These are phyloP conservation scores for Claviceps sorghi DNA, from an alignment of 2,329 filamentous ascomycete species.

Conservation along the genomic window DNA sequence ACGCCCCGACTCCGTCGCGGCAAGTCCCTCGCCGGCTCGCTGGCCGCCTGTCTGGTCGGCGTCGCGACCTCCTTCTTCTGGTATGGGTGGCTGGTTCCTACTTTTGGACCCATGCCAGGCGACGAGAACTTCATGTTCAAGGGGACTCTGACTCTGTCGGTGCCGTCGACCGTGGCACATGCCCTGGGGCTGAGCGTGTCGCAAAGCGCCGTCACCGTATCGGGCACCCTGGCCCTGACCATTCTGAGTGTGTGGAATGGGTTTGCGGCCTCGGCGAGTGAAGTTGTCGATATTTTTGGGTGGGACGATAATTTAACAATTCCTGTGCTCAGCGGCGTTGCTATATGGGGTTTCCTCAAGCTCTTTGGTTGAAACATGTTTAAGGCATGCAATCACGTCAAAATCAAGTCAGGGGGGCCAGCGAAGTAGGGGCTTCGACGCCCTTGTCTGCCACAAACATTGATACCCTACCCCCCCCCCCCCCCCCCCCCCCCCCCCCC, in stretches of 20 bases:
- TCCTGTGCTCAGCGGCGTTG: slow-evolving; percentile 74
- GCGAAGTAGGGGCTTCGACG: neutral
- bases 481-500: no score
- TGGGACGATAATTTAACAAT: slow-evolving; percentile 98
- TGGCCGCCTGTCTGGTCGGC: slow-evolving; percentile 71
- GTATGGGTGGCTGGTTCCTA: slow-evolving; percentile 73
- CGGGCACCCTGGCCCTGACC: slow-evolving; percentile 58
- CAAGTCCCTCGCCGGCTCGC: slow-evolving; percentile 81
- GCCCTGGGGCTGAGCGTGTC: slow-evolving; percentile 39
- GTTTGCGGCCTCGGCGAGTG: slow-evolving; percentile 75
- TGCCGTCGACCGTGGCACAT: slow-evolving; percentile 47
- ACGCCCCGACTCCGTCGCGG: slow-evolving; percentile 72
- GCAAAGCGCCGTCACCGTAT: slow-evolving; percentile 43
- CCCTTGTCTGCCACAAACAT: neutral
- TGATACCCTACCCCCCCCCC: neutral
- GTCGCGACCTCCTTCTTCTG: slow-evolving; percentile 72
- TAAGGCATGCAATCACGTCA: no score
- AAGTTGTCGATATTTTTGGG: slow-evolving; percentile 80
- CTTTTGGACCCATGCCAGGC: slow-evolving; percentile 49
- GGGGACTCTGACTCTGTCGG: slow-evolving; percentile 53
- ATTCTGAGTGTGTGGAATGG: slow-evolving; percentile 78
- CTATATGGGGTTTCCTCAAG: slow-evolving; percentile 84
- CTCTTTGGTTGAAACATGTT: slow-evolving; percentile 48
- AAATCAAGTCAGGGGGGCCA: neutral
- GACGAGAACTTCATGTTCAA: slow-evolving; percentile 66